These are phyloP conservation scores for Cyclotella cryptica DNA, from an alignment of 108 stramenopile species.

Conservation along the genomic window DNA sequence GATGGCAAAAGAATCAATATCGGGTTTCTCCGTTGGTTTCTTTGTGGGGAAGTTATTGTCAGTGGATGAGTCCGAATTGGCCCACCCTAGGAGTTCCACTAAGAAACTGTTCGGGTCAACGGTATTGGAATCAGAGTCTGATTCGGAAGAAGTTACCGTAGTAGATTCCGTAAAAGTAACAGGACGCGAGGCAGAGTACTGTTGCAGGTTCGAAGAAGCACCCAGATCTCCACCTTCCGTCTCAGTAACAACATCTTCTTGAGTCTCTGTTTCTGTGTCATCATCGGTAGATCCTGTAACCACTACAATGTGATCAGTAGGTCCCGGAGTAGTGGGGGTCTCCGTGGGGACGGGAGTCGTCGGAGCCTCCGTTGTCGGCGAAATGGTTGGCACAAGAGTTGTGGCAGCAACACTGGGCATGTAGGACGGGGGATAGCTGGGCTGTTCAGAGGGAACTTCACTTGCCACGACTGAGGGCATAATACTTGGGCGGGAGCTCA, in stretches of 20 bases:
- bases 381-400: not conserved
- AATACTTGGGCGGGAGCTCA: no score
- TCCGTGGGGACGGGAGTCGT: constrained; percentile 5
- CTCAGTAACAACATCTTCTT: no score
- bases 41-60: not conserved
- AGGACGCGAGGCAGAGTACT: no score
- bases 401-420: not conserved
- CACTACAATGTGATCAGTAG: constrained; percentile 6
- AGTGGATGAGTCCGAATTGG: constrained; percentile 15
- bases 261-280: not conserved
- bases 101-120: constrained; percentile 16
- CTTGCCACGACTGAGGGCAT: not conserved
- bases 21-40: not conserved
- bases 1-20: constrained; percentile 11
- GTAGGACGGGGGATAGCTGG: not conserved
- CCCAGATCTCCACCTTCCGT: no score
- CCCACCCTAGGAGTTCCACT: constrained; percentile 34
- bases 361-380: constrained; percentile 2
- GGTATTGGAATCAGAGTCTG: not conserved
- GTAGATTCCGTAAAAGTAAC: not conserved
- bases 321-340: not conserved
- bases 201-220: no score
- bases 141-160: no score
- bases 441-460: constrained; percentile 5
- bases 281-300: not conserved